Evolutionary conservation across 2,329 filamentous ascomycete genomes (phyloP).

Genomic region (Herpotrichia juniperi): DNA sequence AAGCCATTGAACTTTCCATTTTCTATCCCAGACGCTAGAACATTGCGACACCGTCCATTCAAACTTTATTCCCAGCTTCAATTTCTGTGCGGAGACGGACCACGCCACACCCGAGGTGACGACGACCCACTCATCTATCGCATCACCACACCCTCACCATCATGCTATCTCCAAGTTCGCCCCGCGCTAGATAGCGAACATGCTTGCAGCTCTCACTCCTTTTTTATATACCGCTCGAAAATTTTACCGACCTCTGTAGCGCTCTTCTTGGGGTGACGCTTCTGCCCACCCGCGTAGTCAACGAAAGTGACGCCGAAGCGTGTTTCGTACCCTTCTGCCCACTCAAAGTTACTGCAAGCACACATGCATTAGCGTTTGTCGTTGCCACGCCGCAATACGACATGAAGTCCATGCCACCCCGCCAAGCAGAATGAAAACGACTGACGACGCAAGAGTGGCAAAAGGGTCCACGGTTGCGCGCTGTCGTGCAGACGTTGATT

Average conservation of each 20-base stretch:
- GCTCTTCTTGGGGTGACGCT: constrained; percentile 83
- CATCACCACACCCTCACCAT: too few species aligned
- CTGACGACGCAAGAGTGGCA: background rate
- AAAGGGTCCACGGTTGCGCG: background rate
- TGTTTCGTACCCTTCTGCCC: constrained; percentile 90
- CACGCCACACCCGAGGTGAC: constrained; percentile 19
- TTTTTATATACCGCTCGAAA: constrained; percentile 73
- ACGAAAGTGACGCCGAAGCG: constrained; percentile 85
- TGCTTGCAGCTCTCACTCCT: constrained; percentile 47
- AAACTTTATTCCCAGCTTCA: background rate
- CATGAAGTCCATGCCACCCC: background rate
- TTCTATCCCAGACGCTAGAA: constrained; percentile 2
- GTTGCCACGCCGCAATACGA: background rate
- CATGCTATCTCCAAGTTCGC: too few species aligned
- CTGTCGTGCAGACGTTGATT: background rate
- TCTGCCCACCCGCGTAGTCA: constrained; percentile 80
- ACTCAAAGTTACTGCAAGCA: constrained; percentile 74
- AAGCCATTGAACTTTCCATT: constrained; percentile 1
- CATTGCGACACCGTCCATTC: background rate
- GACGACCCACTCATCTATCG: background rate
- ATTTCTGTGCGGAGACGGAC: background rate
- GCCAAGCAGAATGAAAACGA: background rate
- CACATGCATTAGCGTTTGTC: constrained; percentile 25
- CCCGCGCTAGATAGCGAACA: too few species aligned
- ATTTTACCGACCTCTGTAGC: constrained; percentile 72